A percentile compares a stretch with the other conserved stretches of the same genome.
These are phyloP conservation scores for Leishmania aethiopica DNA, from an alignment of 208 protist genomes.

Conservation along the genomic window DNA sequence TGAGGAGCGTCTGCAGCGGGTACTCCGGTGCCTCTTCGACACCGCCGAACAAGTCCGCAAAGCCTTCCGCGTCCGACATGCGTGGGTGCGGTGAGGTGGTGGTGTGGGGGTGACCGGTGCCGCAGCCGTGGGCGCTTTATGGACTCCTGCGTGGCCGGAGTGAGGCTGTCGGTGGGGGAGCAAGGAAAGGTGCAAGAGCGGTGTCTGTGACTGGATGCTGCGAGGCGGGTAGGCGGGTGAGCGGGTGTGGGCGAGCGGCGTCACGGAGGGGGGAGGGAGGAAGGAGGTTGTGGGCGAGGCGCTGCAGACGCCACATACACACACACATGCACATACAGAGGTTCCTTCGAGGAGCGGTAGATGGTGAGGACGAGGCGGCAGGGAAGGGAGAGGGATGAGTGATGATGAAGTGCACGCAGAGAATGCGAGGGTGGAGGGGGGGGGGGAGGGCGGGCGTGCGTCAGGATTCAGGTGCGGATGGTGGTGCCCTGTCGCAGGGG, in stretches of 20 bases:
- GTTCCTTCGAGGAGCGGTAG: neutral
- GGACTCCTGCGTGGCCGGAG: neutral
- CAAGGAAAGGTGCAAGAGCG: neutral
- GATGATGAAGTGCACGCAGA: neutral
- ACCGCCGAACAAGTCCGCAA: slow-evolving; percentile 57
- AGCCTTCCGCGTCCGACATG: slow-evolving; percentile 52
- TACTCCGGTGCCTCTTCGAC: slow-evolving; percentile 38
- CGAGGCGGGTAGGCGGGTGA: neutral
- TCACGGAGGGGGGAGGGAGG: neutral
- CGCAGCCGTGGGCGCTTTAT: neutral
- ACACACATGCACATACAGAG: slow-evolving; percentile 3
- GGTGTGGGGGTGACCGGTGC: neutral
- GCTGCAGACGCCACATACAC: neutral
- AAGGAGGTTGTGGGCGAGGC: slow-evolving; percentile 3
- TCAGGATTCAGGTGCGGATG: neutral
- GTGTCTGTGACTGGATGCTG: neutral
- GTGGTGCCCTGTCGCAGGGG: neutral
- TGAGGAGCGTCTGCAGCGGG: slow-evolving; percentile 56
- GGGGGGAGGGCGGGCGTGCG: no score
- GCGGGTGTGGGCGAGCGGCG: neutral
- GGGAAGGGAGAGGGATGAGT: neutral
- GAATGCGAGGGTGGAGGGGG: neutral
- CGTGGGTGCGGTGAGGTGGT: neutral
- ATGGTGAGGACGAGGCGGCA: neutral
- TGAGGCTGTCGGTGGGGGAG: neutral